A percentile compares a stretch with the other conserved stretches of the same genome.
Evolutionary conservation across 1,284 basidiomycete genomes (phyloP).

Genomic region (Irpex sp.): DNA sequence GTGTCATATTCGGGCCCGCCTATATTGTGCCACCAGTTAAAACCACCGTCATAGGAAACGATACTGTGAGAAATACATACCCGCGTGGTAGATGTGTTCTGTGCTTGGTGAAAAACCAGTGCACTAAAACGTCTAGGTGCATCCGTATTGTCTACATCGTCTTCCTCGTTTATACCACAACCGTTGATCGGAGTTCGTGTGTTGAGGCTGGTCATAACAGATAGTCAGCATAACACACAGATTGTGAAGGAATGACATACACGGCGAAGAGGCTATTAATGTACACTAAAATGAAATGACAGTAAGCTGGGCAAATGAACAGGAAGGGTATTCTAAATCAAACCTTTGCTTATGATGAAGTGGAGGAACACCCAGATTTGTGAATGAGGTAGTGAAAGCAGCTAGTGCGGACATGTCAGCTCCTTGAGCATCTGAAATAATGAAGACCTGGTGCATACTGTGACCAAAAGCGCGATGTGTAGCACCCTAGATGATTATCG

Average conservation of each 20-base stretch:
- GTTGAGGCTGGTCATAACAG: not conserved
- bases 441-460: not conserved
- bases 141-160: not conserved
- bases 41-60: not conserved
- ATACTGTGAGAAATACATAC: not conserved
- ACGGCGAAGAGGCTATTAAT: not conserved
- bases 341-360: conserved; percentile 3
- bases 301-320: not conserved
- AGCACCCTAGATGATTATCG: not conserved
- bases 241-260: not conserved
- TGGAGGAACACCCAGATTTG: conserved; percentile 1
- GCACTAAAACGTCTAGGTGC: not conserved
- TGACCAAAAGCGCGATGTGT: conserved; percentile 1
- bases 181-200: not conserved
- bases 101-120: not conserved
- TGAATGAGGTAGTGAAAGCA: not conserved
- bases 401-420: not conserved
- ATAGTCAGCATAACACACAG: not conserved
- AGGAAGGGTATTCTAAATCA: not conserved
- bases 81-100: not conserved
- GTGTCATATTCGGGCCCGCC: not conserved
- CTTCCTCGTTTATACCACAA: not conserved
- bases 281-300: not conserved
- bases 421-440: not conserved
- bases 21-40: not conserved